Evolutionary conservation across 805 yeast species (phyloP), one percentile per base, ranked within the genome.

Genomic region (Starmerella geochares): DNA sequence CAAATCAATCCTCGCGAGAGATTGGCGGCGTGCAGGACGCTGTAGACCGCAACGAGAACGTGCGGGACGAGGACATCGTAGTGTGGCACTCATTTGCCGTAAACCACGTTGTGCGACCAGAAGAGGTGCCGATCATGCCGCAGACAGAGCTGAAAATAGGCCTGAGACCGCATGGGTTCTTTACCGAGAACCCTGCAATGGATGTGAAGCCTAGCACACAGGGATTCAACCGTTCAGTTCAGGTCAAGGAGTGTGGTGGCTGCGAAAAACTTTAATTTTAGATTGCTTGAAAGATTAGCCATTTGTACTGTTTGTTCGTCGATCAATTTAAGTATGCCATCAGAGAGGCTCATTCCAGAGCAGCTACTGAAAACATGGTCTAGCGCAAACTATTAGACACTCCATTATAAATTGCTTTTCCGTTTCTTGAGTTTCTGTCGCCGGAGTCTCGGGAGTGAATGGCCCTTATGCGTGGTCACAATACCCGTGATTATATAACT

Each of bases 41-140:
- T 27, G 58, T 56, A 1, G 44, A 53, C 13, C 57, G 62, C 28
- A 46, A 52, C 23, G 83, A 87, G 81, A 80, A 80, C 35, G 75
- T 80, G 59, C 81, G 62, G 16, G 75, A 82, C 66, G 79, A 79
- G 19, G 87, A 83, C 59, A 63, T 78, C 48, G 86, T 83, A 53
- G 79, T 83, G 46, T 83, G 90, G 88, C 82, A 84, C 56, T 82
- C 90, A 42, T 64, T 83, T 63, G 87, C 85, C 25, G 77, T 83
- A 71, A 83, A 88, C 3, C 94, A 83, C 64, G 75, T 81, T 59
- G 90, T 90, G 60, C 76, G 84, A 58, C 78, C 80, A 32, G 94
- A 83, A 70, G 90, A 83, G 67, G 83, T 83, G 80, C 94, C 94
- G 46, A 87, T 83, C 42, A 83, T 83, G 94, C 87, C 90, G 24